Percentiles rank a stretch among this genome's conserved stretches.
Conservation (phyloP, 1,139 yeast genomes). For the Hansenula sp. region DNA sequence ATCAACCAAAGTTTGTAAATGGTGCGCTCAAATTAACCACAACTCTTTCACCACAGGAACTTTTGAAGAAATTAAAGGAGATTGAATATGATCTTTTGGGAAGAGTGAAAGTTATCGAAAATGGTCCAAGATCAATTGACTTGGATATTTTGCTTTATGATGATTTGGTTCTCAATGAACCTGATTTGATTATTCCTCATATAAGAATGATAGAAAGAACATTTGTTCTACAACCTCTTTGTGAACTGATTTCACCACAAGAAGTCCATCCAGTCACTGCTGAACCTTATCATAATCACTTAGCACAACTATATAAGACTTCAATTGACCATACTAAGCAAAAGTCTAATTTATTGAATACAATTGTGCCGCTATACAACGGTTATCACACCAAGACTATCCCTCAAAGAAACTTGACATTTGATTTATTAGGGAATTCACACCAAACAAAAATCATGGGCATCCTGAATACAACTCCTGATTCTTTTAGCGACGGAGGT, state of each 20-base stretch:
- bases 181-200: constrained; percentile 76
- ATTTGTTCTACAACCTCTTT: constrained; percentile 85
- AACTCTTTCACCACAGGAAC: constrained; percentile 53
- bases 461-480: constrained; percentile 85
- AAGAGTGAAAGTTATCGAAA: constrained; percentile 76
- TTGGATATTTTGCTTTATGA: constrained; percentile 73
- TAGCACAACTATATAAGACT: constrained; percentile 48
- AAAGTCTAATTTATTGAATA: constrained; percentile 42
- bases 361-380: constrained; percentile 42
- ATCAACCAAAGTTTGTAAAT: constrained; percentile 80
- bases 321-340: constrained; percentile 29
- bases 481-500: constrained; percentile 94
- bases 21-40: constrained; percentile 73
- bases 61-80: constrained; percentile 59
- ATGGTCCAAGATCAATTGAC: constrained; percentile 91
- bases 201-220: constrained; percentile 82
- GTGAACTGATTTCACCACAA: constrained; percentile 69
- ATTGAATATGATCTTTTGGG: constrained; percentile 72
- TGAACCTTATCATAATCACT: constrained; percentile 68
- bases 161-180: constrained; percentile 38
- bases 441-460: constrained; percentile 69
- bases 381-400: constrained; percentile 10
- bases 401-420: constrained; percentile 29
- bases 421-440: constrained; percentile 32
- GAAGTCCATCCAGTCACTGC: constrained; percentile 78